Conservation (phyloP, 495 filamentous ascomycete genomes). For the Clohesyomyces aquaticus region DNA sequence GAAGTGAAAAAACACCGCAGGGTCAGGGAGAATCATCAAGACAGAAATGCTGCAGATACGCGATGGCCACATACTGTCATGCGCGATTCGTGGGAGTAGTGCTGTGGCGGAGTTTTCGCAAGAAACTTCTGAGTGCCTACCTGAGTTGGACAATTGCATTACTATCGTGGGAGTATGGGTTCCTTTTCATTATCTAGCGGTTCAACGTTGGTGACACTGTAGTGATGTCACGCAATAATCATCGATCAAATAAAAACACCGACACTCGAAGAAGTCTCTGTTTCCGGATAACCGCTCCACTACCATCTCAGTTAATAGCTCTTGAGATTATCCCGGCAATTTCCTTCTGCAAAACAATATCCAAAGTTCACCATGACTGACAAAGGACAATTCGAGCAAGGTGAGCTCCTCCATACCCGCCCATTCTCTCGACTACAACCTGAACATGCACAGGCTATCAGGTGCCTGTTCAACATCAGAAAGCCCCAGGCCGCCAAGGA, state of each 20-base stretch:
- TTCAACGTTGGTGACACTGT: conserved; percentile 5
- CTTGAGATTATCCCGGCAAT: no score
- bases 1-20: no score
- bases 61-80: no score
- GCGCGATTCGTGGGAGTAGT: no score
- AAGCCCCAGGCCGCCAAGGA: conserved; percentile 68
- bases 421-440: neutral
- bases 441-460: conserved; percentile 59
- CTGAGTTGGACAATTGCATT: neutral
- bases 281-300: no score
- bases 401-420: conserved; percentile 12
- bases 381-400: conserved; percentile 37
- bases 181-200: neutral
- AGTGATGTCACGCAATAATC: conserved; percentile 19
- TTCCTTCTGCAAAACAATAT: neutral
- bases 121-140: neutral
- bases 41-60: no score
- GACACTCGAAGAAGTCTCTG: no score
- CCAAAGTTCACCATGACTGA: neutral
- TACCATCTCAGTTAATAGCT: neutral
- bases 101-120: no score
- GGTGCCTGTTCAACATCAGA: conserved; percentile 69
- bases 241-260: neutral
- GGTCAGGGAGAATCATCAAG: no score
- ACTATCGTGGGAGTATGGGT: neutral